Evolutionary conservation across 352 stramenopile species (phyloP).

Genomic region (Globisporangium emineosum): DNA sequence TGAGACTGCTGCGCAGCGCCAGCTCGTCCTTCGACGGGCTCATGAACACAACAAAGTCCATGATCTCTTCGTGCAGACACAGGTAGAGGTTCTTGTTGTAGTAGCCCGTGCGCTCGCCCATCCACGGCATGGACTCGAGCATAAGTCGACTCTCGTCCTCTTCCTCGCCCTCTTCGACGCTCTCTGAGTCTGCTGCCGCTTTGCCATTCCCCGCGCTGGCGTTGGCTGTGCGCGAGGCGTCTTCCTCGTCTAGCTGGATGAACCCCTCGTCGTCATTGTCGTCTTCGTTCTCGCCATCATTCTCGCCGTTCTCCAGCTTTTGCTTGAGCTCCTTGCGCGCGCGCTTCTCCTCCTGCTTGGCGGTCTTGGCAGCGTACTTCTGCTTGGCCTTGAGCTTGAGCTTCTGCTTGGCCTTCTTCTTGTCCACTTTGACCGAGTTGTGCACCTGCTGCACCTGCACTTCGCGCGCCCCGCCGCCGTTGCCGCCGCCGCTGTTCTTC

Average conservation of each 20-base stretch:
- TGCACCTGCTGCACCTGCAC: slow-evolving; percentile 24
- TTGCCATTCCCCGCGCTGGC: neutral
- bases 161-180: slow-evolving; percentile 29
- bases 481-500: slow-evolving; percentile 14
- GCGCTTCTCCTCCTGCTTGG: slow-evolving; percentile 49
- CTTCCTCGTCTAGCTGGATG: slow-evolving; percentile 36
- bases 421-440: slow-evolving; percentile 21
- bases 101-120: slow-evolving; percentile 57
- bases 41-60: slow-evolving; percentile 92
- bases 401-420: slow-evolving; percentile 53
- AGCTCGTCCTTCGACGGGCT: slow-evolving; percentile 82
- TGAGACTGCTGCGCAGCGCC: slow-evolving; percentile 50
- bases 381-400: slow-evolving; percentile 56
- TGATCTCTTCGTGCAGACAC: slow-evolving; percentile 94
- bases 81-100: slow-evolving; percentile 74
- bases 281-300: slow-evolving; percentile 8
- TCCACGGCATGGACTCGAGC: slow-evolving; percentile 66
- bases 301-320: slow-evolving; percentile 5
- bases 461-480: slow-evolving; percentile 19
- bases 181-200: neutral
- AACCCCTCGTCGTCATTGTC: slow-evolving; percentile 43
- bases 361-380: slow-evolving; percentile 49
- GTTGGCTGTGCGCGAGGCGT: neutral
- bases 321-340: slow-evolving; percentile 11
- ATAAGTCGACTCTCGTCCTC: slow-evolving; percentile 26